Evolutionary conservation across 2,329 filamentous ascomycete genomes (phyloP), one percentile per base, ranked within the genome.

Genomic region (Cladophialophora bantiana): DNA sequence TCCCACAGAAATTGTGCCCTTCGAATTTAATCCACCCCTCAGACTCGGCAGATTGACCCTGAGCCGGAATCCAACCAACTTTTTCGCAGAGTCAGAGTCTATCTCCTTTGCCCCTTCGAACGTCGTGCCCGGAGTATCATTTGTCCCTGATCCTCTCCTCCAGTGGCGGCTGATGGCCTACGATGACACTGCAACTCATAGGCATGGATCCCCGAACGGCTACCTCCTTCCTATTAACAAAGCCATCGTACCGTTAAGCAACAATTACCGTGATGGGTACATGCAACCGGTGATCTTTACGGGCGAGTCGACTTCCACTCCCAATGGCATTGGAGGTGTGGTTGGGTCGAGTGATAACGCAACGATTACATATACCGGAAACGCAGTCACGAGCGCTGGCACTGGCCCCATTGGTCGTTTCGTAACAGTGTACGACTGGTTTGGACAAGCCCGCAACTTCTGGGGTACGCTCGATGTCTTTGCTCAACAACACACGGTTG

Each of bases 231-330:
- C 91, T 0, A 90, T 94, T 75, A 94, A 94, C 78, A 85, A 87
- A 12, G 90, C 91, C 0, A 84, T 92, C 0, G 92, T 89, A 68
- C 90, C 90, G 0, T 88, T 91, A 40, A 88, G 92, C 84, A 92
- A 90, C 78, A 85, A 89, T 74, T 90, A 93, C 78, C 88, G 91
- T 0, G 92, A 95, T 65, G 91, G 92, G 2, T 84, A 86, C 5
- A 85, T 89, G 78, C 85, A 89, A 3, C 91, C 94, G 77, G 88
- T 84, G 3, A 93, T 95, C 70, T 87, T 85, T 26, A 90, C 89
- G 74, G 89, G 91, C 55, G 88, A 84, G 0, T 86, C 90, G 70
- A 93, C 93, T 79, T 93, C 93, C 79, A 93, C 89, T 89, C 91
- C 91, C 0, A 93, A 93, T 78, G 85, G 90, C 2, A 89, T 86